phyloP scores from a whole-genome alignment of 495 filamentous ascomycete species.

The Pseudevernia furfuracea region DNA sequence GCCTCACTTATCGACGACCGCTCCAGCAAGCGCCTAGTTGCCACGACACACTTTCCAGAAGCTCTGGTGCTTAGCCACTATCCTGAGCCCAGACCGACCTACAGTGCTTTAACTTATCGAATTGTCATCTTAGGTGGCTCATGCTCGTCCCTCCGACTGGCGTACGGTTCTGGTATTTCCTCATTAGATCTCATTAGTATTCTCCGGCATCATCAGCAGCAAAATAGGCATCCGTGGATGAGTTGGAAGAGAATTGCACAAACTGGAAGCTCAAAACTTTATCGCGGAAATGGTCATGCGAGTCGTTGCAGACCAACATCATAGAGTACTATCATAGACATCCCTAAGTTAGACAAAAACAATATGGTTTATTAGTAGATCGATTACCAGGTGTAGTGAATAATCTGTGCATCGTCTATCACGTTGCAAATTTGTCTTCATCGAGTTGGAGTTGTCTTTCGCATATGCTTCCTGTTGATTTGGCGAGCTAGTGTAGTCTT shows the following conservation, averaged over 20 bases:
- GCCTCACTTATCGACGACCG: not conserved
- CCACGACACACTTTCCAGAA: not conserved
- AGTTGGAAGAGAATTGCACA: not conserved
- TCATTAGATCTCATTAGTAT: slow-evolving; percentile 6
- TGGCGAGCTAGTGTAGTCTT: not conserved
- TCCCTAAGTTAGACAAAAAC: slow-evolving; percentile 8
- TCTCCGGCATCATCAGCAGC: slow-evolving; percentile 1
- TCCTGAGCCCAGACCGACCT: not conserved
- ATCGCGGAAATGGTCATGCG: not conserved
- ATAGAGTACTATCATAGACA: slow-evolving; percentile 16
- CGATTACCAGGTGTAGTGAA: not conserved
- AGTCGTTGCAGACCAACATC: slow-evolving; percentile 7
- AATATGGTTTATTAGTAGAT: not conserved
- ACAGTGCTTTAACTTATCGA: not conserved
- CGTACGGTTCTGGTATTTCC: slow-evolving; percentile 4
- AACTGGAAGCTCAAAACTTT: not conserved
- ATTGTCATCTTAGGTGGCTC: not conserved
- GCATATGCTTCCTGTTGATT: not conserved
- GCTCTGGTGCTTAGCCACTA: not conserved
- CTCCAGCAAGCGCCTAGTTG: not conserved
- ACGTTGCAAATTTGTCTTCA: not conserved
- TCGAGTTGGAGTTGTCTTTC: not conserved
- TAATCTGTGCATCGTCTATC: not conserved
- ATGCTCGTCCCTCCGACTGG: slow-evolving; percentile 8
- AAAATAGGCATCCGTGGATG: not conserved